Evolutionary conservation across 23 red algal species (phyloP), one percentile per base, ranked within the genome.

Genomic region (Gracilaria vermiculophylla): DNA sequence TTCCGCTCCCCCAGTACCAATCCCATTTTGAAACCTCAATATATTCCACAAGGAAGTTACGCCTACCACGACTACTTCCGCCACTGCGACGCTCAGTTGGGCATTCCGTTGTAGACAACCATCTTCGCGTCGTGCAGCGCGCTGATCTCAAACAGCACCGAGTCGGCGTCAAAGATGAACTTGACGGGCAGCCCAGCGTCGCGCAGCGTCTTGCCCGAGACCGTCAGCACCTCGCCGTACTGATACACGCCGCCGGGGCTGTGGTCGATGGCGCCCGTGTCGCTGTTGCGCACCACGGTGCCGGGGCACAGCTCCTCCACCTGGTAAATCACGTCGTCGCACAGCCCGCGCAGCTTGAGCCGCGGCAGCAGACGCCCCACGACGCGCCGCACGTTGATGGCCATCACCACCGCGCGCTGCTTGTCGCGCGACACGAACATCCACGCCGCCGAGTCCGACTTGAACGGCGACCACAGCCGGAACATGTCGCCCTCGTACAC

Each of bases 221-320:
- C 39, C 20, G 34, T 53, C 43, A 88, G 31, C 24, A 54, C 33
- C 19, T 62, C 55, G 25, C 96, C 91, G 69, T 92, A 98, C 40
- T 94, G 95, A 85, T 98, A 98, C 41, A 98, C 96, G 17, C 87
- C 91, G 43, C 75, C 40, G 29, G 78, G 80, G 27, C 36, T 67
- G 44, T 86, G 65, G 2, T 87, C 92, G 17, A 98, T 98, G 5
- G 96, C 92, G 1, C 96, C 96, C 12, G 96, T 98, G 25, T 94
- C 85, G 11, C 54, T 77, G 69, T 98, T 98, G 27, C 96, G 87
- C 29, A 65, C 72, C 40, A 98, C 69, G 10, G 83, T 89, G 8
- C 96, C 96, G 0, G 96, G 96, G 76, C 87, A 92, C 23, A 94
- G 62, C 57, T 98, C 96, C 35, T 98, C 96, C 0, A 98, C 92